Base-by-base conservation (phyloP, 257 asterid species). In the Coffea eugenioides region DNA sequence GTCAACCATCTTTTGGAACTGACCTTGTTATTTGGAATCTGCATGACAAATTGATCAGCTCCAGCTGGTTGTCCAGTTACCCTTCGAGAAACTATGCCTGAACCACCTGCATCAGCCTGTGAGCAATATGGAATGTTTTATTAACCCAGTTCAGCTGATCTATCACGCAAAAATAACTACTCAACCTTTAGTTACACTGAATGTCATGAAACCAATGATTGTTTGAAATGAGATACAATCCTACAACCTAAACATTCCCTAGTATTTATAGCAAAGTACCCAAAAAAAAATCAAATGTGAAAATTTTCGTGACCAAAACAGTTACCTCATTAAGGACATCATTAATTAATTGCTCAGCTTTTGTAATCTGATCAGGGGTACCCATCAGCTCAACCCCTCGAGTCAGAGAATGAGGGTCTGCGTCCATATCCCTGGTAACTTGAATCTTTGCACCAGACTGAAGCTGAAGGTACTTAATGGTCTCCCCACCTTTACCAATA, bases 371-470 rank as follows among this genome's bases (percentile, higher is more conserved):
- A 68, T 93, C 97, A 14, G 94, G 89, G 67, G 97, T 88, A 14
- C 97, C 97, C 87, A 67, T 90, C 79, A 93, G 95, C 81, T 91
- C 97, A 49, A 93, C 97, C 11, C 80, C 95, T 79, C 97, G 85
- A 14, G 93, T 87, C 36, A 83, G 66, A 78, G 97, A 88, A 82
- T 90, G 86, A n/a, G 97, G 97, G 69, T 91, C 95, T 0, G 97
- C 89, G 73, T 93, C 97, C 92, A 88, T 89, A 77, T 91, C 97
- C 85, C 94, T 87, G 0, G 98, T 95, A 73, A 93, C 97, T 88
- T 95, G 98, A 87, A 95, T 93, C 85, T 92, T 94, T 31, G 99
- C 97, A 57, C 99, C 98, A 16, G 98, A 92, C 83, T 90, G 94
- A 69, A 80, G 80, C 78, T 95, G 97, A 76, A 93, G 96, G 67